Conservation (phyloP, 768 basidiomycete species). For the Pisolithus sp. region DNA sequence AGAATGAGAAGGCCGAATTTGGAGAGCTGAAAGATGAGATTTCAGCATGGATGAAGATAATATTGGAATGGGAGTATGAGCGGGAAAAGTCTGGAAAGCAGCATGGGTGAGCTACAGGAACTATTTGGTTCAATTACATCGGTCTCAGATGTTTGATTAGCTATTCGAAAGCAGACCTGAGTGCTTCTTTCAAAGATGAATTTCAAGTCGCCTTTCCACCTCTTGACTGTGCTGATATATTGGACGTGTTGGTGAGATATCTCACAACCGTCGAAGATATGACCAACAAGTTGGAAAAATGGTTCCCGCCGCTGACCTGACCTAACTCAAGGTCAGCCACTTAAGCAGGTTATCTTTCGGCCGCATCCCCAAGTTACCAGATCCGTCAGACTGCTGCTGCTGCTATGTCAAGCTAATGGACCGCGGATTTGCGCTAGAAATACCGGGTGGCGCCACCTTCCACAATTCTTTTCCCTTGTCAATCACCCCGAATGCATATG, state of each 20-base stretch:
- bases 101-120: conserved; percentile 4
- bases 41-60: conserved; percentile 12
- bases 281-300: conserved; percentile 16
- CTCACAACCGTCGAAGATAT: conserved; percentile 22
- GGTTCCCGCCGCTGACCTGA: conserved; percentile 10
- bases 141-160: conserved; percentile 1
- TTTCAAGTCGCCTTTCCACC: conserved; percentile 19
- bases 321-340: neutral
- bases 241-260: conserved; percentile 18
- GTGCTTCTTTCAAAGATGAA: conserved; percentile 13
- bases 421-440: too few relatives aligned
- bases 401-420: too few relatives aligned
- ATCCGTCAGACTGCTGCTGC: too few relatives aligned
- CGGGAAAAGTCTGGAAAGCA: conserved; percentile 7
- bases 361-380: too few relatives aligned
- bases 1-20: conserved; percentile 17
- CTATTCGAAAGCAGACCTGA: conserved; percentile 9
- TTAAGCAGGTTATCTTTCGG: too few relatives aligned
- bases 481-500: too few relatives aligned
- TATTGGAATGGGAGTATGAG: conserved; percentile 16
- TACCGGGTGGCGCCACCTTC: too few relatives aligned
- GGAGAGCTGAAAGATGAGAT: conserved; percentile 12
- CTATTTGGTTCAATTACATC: neutral
- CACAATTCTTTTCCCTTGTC: too few relatives aligned
- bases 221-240: conserved; percentile 7